A percentile compares a stretch with the other conserved stretches of the same genome.
phyloP scores from a whole-genome alignment of 169 alveolate species.

The Cystoisospora suis region DNA sequence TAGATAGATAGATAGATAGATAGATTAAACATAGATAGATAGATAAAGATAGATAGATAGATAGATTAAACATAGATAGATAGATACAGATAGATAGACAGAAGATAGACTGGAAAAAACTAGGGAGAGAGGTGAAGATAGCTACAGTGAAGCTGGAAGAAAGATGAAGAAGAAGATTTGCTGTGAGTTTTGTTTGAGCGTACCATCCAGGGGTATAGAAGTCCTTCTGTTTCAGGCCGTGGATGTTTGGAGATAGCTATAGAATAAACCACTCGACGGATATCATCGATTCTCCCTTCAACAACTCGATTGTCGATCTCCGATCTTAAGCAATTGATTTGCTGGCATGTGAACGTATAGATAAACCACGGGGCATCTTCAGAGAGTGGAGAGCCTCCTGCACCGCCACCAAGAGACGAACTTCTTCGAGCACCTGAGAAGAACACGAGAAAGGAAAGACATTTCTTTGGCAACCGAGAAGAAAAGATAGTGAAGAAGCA shows the following conservation, averaged over 20 bases:
- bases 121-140: background rate
- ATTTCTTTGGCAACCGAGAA: no score
- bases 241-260: slow-evolving; percentile 88
- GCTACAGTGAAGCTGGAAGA: no score
- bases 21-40: background rate
- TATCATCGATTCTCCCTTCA: slow-evolving; percentile 84
- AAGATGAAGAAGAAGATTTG: no score
- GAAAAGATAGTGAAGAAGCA: no score
- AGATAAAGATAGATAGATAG: background rate
- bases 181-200: background rate
- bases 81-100: background rate
- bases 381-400: no score
- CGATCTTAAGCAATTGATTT: slow-evolving; percentile 83
- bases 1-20: background rate
- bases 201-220: slow-evolving; percentile 64
- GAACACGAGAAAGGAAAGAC: no score
- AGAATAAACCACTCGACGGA: slow-evolving; percentile 87
- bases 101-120: no score
- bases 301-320: slow-evolving; percentile 73
- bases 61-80: background rate
- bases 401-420: no score
- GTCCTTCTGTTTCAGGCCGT: slow-evolving; percentile 68
- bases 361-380: slow-evolving; percentile 87
- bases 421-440: slow-evolving; percentile 66
- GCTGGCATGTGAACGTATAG: slow-evolving; percentile 88